Percentiles rank a stretch among this genome's conserved stretches.
phyloP scores from a whole-genome alignment of 2,329 filamentous ascomycete species.

The Penicillium sp. region DNA sequence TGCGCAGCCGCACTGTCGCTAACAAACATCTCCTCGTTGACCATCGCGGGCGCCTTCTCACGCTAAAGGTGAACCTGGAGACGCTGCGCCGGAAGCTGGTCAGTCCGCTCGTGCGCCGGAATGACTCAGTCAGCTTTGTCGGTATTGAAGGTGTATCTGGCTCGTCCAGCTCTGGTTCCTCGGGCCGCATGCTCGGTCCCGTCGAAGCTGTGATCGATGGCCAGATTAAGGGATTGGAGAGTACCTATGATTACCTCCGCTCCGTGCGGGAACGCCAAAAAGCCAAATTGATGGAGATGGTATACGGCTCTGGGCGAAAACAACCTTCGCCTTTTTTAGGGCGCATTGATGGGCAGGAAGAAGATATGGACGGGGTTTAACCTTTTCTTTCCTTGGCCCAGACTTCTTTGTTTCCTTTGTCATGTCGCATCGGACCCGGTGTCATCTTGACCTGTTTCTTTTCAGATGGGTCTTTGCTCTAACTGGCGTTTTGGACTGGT shows the following conservation, averaged over 20 bases:
- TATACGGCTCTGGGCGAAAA: slow-evolving; percentile 61
- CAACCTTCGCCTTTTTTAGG: slow-evolving; percentile 28
- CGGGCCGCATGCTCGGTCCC: slow-evolving; percentile 62
- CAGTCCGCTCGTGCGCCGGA: slow-evolving; percentile 74
- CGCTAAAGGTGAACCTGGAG: slow-evolving; percentile 84
- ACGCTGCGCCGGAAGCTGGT: slow-evolving; percentile 80
- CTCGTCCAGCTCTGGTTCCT: slow-evolving; percentile 22
- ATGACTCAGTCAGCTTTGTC: slow-evolving; percentile 52
- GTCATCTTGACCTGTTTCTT: neutral
- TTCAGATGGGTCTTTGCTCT: neutral
- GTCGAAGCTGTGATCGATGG: slow-evolving; percentile 65
- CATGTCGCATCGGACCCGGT: slow-evolving; percentile 8
- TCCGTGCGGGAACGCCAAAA: slow-evolving; percentile 77
- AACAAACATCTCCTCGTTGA: slow-evolving; percentile 87
- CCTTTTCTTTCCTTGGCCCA: neutral
- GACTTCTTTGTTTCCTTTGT: neutral
- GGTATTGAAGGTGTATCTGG: slow-evolving; percentile 27
- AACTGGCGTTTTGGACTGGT: neutral
- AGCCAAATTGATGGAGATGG: slow-evolving; percentile 75
- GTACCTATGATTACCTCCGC: slow-evolving; percentile 76
- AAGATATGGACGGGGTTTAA: slow-evolving; percentile 12
- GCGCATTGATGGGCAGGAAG: slow-evolving; percentile 20
- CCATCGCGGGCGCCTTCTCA: slow-evolving; percentile 80
- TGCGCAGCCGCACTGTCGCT: slow-evolving; percentile 78
- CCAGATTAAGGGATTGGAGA: slow-evolving; percentile 80